A percentile compares a stretch with the other conserved stretches of the same genome.
These are phyloP conservation scores for Kazachstania sp. DNA, from an alignment of 1,139 yeast species.

Conservation along the genomic window DNA sequence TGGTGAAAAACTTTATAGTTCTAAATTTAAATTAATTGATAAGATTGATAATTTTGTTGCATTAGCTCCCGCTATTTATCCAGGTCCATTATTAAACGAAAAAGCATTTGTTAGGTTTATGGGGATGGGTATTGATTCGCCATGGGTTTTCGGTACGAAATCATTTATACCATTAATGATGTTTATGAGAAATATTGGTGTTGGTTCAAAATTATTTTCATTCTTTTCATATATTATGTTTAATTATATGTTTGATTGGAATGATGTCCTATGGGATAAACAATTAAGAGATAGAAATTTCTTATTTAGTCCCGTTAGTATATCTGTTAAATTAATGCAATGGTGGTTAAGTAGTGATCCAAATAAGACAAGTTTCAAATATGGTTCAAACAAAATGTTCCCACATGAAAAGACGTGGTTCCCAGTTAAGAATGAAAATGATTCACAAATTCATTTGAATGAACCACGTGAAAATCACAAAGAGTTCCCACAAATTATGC, in stretches of 20 bases:
- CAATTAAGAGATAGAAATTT: slow-evolving; percentile 63
- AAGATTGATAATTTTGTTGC: slow-evolving; percentile 64
- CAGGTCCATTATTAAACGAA: slow-evolving; percentile 61
- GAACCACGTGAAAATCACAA: not conserved
- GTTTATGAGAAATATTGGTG: slow-evolving; percentile 39
- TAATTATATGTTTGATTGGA: slow-evolving; percentile 81
- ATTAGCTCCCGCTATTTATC: slow-evolving; percentile 84
- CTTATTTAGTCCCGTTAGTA: slow-evolving; percentile 73
- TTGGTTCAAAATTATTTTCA: slow-evolving; percentile 50
- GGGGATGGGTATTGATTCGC: slow-evolving; percentile 34
- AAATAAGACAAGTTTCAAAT: slow-evolving; percentile 23
- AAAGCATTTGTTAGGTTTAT: slow-evolving; percentile 43
- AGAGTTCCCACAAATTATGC: slow-evolving; percentile 35
- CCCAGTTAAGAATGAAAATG: slow-evolving; percentile 13
- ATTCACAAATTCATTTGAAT: slow-evolving; percentile 6
- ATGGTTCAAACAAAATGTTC: slow-evolving; percentile 25
- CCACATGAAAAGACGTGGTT: slow-evolving; percentile 31
- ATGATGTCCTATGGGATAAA: slow-evolving; percentile 66
- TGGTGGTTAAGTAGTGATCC: slow-evolving; percentile 64
- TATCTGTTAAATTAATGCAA: slow-evolving; percentile 70
- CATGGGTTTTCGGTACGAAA: slow-evolving; percentile 50
- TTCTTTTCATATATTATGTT: slow-evolving; percentile 69
- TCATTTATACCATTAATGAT: slow-evolving; percentile 57
- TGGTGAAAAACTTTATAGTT: slow-evolving; percentile 23
- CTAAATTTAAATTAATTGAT: slow-evolving; percentile 36